Base-by-base conservation (phyloP, 2,329 filamentous ascomycete species). In the Periglandula ipomoeae region DNA sequence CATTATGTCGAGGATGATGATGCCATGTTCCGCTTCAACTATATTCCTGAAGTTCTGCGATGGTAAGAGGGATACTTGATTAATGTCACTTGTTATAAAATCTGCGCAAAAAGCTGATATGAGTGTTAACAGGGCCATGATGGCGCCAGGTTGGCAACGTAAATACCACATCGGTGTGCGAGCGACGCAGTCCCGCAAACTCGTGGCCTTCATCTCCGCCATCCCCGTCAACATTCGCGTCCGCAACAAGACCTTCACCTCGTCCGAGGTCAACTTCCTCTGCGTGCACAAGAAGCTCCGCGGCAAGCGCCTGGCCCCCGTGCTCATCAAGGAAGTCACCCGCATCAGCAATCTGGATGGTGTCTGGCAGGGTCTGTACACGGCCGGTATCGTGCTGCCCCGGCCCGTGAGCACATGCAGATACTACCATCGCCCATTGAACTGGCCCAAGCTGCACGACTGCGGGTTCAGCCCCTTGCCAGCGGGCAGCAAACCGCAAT, bases 1-100 rank as follows among this genome's bases (percentile, higher is more conserved):
- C 93, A 98, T 70, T 98, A 97, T 58, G 93, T 98, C 51, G 93
- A 98, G 70, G 93, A 98, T 65, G 86, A 89, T 59, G 90, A 95
- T 65, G 89, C 91, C 53, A 95, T 94, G 78, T 97, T 98, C 73
- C 84, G 93, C 47, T 97, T 98, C 76, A 91, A 93, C 66, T 98
- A 98, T 71, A 95, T 89, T 1, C 74, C 82, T 35, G 82, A 86
- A 2, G 94, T 97, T 62, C 73, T 98, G 43, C 85, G 89, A 65
- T 98, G 93, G 89, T 89, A 70, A 58, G 76, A 61, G 7, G 17
- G 26, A 38, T 3, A 1, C 5, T 6, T 30, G 24, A 4, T 24
- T 34, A 6, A n/a, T 15, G 4, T 22, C 27, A 39, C 10, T 5
- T 23, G 15, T 8, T 30, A 32, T 19, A 13, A 13, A 26, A 41